Evolutionary conservation across 2,329 filamentous ascomycete genomes (phyloP).

Genomic region (Talaromyces sp.): DNA sequence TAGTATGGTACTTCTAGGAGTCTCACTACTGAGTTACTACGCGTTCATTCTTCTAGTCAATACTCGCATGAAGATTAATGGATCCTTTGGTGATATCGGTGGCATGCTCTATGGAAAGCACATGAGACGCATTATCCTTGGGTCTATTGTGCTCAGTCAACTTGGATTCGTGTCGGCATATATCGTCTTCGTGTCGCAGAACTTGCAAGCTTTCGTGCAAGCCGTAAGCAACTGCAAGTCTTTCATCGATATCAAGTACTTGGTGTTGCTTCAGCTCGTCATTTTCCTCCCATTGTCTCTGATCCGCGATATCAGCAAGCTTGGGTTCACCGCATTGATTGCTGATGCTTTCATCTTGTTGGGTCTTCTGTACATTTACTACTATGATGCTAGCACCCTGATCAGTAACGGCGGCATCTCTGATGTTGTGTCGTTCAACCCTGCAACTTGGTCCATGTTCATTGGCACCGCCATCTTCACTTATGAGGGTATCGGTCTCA

Average conservation of each 20-base stretch:
- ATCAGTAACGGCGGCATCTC: conserved; percentile 71
- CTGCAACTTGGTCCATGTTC: conserved; percentile 91
- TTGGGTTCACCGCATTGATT: conserved; percentile 90
- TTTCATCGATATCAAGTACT: conserved; percentile 80
- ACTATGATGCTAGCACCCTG: conserved; percentile 89
- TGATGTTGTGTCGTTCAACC: conserved; percentile 89
- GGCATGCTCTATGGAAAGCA: conserved; percentile 86
- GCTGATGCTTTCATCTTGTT: conserved; percentile 94
- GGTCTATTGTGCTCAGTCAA: conserved; percentile 92
- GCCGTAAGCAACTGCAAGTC: conserved; percentile 88
- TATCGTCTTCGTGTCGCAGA: conserved; percentile 95
- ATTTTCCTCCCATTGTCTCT: conserved; percentile 94
- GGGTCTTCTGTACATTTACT: conserved; percentile 90
- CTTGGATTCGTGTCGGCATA: conserved; percentile 94
- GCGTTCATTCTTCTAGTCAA: conserved; percentile 93
- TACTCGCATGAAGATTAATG: conserved; percentile 80
- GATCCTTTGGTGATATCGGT: conserved; percentile 98
- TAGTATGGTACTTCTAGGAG: conserved; percentile 81
- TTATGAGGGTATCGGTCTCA: conserved; percentile 94
- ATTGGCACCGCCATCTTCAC: conserved; percentile 99
- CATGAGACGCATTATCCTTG: conserved; percentile 84
- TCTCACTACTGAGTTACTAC: conserved; percentile 90
- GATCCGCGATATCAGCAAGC: conserved; percentile 94
- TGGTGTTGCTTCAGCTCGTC: conserved; percentile 93
- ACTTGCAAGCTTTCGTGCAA: conserved; percentile 89